A percentile compares a stretch with the other conserved stretches of the same genome.
Evolutionary conservation across 805 yeast species (phyloP).

Genomic region (Metschnikowia lachancei): DNA sequence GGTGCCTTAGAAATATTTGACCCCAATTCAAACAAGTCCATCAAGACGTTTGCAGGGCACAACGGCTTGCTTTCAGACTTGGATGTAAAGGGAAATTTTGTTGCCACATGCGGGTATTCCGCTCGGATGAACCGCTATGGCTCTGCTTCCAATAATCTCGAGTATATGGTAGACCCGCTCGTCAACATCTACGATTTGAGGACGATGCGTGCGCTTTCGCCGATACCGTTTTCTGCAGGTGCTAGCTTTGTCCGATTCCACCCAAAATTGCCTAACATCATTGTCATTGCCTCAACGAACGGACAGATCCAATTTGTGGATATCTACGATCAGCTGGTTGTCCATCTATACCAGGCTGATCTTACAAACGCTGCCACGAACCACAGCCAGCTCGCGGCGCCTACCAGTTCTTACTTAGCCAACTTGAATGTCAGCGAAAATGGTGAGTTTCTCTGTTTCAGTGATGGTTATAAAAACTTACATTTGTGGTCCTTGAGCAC

Average conservation of each 20-base stretch:
- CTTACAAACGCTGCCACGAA: slow-evolving; percentile 23
- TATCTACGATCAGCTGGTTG: slow-evolving; percentile 70
- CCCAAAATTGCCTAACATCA: slow-evolving; percentile 78
- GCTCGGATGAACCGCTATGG: slow-evolving; percentile 53
- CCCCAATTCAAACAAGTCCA: slow-evolving; percentile 44
- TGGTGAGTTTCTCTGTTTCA: slow-evolving; percentile 75
- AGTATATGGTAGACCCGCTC: slow-evolving; percentile 62
- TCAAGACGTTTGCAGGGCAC: slow-evolving; percentile 58
- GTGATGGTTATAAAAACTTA: slow-evolving; percentile 59
- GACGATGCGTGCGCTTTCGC: slow-evolving; percentile 66
- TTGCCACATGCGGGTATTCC: slow-evolving; percentile 81
- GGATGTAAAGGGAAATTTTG: slow-evolving; percentile 60
- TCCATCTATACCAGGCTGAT: slow-evolving; percentile 65
- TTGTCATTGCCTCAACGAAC: slow-evolving; percentile 65
- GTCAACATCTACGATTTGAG: slow-evolving; percentile 80
- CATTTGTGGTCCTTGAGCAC: slow-evolving; percentile 63
- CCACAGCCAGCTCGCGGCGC: slow-evolving; percentile 4
- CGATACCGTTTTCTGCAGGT: slow-evolving; percentile 86
- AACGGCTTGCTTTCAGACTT: slow-evolving; percentile 61
- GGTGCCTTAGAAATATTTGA: slow-evolving; percentile 68
- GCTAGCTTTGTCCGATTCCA: slow-evolving; percentile 82
- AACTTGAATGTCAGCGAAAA: slow-evolving; percentile 57
- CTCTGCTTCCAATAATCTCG: slow-evolving; percentile 15
- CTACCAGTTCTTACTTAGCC: slow-evolving; percentile 33
- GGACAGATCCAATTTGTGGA: slow-evolving; percentile 90